Evolutionary conservation across 176 grass and related monocot genomes (phyloP).

Genomic region (Poa annua): DNA sequence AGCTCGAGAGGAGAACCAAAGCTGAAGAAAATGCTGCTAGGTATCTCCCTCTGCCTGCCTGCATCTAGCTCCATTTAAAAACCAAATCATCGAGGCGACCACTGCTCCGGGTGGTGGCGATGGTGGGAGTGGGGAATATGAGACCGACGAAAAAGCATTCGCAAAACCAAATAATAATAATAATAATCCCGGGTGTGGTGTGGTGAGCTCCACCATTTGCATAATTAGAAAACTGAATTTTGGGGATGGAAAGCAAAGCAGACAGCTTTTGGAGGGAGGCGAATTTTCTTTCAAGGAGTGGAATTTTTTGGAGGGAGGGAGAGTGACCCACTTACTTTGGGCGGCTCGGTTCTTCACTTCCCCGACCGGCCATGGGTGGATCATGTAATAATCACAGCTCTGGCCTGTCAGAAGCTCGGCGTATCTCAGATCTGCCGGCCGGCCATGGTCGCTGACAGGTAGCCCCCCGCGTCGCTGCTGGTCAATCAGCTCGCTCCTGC

Average conservation of each 20-base stretch:
- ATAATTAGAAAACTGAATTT: constrained; percentile 49
- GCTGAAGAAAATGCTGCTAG: constrained; percentile 11
- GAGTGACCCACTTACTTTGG: constrained; percentile 34
- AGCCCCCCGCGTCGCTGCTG: not conserved
- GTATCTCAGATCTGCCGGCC: constrained; percentile 50
- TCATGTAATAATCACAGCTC: constrained; percentile 43
- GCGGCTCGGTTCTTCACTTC: constrained; percentile 7
- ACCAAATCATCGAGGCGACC: not conserved
- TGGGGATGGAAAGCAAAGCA: constrained; percentile 34
- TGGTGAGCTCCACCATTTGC: constrained; percentile 74
- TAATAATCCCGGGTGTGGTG: constrained; percentile 41
- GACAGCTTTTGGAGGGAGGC: constrained; percentile 41
- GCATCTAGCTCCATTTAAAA: constrained; percentile 22
- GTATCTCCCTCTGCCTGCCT: not conserved
- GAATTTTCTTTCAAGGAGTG: not conserved
- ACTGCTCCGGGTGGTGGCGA: not conserved
- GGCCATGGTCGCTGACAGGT: not conserved
- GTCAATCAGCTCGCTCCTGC: constrained; percentile 1
- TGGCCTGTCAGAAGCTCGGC: constrained; percentile 47
- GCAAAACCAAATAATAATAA: constrained; percentile 31
- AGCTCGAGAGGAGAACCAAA: constrained; percentile 29
- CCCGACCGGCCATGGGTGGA: constrained; percentile 41
- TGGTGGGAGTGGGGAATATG: constrained; percentile 59
- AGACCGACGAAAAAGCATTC: constrained; percentile 40
- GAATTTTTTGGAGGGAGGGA: constrained; percentile 28